Percentiles rank a stretch among this genome's conserved stretches.
Conservation (phyloP, 129 eudicot genomes). For the Cynara cardunculus region DNA sequence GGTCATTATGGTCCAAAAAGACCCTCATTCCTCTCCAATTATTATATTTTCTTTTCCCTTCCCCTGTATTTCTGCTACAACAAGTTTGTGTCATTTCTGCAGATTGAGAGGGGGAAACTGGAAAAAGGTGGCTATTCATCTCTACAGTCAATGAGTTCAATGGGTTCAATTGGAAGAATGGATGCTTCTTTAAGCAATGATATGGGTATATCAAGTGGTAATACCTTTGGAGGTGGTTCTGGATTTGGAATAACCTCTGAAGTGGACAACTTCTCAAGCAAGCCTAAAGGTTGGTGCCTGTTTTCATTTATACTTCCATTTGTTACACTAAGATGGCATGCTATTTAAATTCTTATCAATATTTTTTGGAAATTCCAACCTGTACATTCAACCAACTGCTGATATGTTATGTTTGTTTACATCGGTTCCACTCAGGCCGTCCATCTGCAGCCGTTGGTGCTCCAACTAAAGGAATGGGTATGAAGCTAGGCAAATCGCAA, state of each 20-base stretch:
- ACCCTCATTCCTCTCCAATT: neutral
- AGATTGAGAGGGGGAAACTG: slow-evolving; percentile 65
- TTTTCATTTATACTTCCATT: neutral
- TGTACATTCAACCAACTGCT: neutral
- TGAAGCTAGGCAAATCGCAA: slow-evolving; percentile 82
- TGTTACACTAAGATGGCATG: neutral
- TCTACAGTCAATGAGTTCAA: slow-evolving; percentile 65
- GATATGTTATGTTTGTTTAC: neutral
- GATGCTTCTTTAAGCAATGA: slow-evolving; percentile 72
- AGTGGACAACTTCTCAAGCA: slow-evolving; percentile 62
- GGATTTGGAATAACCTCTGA: slow-evolving; percentile 71
- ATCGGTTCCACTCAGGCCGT: slow-evolving; percentile 46
- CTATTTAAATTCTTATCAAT: neutral
- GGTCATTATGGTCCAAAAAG: neutral
- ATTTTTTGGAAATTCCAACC: neutral
- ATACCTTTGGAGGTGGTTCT: slow-evolving; percentile 70
- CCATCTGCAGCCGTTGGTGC: slow-evolving; percentile 79
- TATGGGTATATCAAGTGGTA: slow-evolving; percentile 40
- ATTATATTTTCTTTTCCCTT: neutral
- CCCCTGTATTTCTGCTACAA: neutral
- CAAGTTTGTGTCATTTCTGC: slow-evolving; percentile 9
- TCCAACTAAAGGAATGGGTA: slow-evolving; percentile 88
- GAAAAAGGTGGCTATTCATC: slow-evolving; percentile 71
- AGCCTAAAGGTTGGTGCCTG: slow-evolving; percentile 69
- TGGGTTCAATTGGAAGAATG: slow-evolving; percentile 53